Percentiles rank a stretch among this genome's conserved stretches.
Evolutionary conservation across 2,329 filamentous ascomycete genomes (phyloP).

Genomic region (Sporothrix protearum): DNA sequence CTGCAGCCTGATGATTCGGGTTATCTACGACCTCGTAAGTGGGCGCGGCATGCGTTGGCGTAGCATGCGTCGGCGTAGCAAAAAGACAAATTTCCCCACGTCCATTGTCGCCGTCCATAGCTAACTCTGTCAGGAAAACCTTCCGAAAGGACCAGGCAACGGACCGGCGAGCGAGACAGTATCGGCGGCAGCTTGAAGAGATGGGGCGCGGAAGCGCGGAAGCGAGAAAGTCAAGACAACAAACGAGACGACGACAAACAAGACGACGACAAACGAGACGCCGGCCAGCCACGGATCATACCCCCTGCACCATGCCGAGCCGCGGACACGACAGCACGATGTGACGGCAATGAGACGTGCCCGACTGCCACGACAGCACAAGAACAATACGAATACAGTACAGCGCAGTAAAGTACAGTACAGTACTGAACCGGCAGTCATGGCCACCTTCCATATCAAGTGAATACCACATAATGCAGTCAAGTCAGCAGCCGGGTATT

Average conservation of each 20-base stretch:
- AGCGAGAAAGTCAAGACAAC: no score
- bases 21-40: conserved; percentile 82
- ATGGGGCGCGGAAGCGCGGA: no score
- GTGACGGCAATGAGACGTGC: background rate
- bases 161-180: conserved; percentile 18
- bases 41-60: no score
- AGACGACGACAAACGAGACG: background rate
- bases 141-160: conserved; percentile 14
- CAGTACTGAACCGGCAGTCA: background rate
- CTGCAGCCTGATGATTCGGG: conserved; percentile 92
- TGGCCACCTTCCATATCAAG: background rate
- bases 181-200: conserved; percentile 13
- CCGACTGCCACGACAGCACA: background rate
- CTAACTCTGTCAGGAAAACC: conserved; percentile 12
- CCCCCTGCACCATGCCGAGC: background rate
- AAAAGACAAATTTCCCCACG: no score
- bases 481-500: background rate
- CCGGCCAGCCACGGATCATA: no score
- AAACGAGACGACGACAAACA: background rate
- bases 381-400: no score
- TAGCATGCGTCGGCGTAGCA: no score
- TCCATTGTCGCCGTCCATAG: background rate
- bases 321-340: background rate
- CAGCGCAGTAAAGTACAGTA: no score
- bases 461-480: background rate